These are phyloP conservation scores for Plasmodium cynomolgi DNA, from an alignment of 169 alveolate genomes.

Conservation along the genomic window DNA sequence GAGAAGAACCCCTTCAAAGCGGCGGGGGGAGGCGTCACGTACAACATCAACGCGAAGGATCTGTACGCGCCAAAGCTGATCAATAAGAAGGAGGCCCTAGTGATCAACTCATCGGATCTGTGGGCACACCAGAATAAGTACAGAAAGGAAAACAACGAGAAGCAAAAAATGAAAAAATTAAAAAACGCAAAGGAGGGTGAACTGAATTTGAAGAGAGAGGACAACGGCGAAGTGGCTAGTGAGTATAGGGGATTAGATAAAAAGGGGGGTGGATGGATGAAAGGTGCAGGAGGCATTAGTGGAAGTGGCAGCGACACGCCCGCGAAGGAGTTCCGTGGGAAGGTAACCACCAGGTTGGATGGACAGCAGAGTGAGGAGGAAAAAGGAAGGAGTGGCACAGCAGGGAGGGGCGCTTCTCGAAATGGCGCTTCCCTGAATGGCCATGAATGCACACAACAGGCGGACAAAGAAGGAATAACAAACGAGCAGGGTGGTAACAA, in stretches of 20 bases:
- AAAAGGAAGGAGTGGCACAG: background rate
- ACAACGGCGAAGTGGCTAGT: background rate
- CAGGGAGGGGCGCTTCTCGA: background rate
- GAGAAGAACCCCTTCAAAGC: background rate
- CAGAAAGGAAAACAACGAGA: slow-evolving; percentile 64
- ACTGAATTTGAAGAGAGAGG: slow-evolving; percentile 14
- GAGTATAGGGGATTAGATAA: background rate
- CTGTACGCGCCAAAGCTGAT: slow-evolving; percentile 27
- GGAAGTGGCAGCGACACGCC: background rate
- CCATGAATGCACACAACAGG: background rate
- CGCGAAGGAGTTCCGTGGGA: background rate
- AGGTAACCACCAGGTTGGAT: background rate
- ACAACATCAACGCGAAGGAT: slow-evolving; percentile 38
- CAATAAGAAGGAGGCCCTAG: slow-evolving; percentile 77
- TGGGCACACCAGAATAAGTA: slow-evolving; percentile 82
- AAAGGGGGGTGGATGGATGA: background rate
- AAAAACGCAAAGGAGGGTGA: slow-evolving; percentile 51
- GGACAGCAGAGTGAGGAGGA: background rate
- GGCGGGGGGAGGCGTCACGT: background rate
- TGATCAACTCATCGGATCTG: slow-evolving; percentile 79
- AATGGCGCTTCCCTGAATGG: background rate
- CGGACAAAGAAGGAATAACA: background rate
- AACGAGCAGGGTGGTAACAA: background rate
- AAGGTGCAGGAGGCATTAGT: background rate
- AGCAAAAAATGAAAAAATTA: slow-evolving; percentile 47